Evolutionary conservation across 1,284 basidiomycete genomes (phyloP).

Genomic region (Ganoderma resinaceum): DNA sequence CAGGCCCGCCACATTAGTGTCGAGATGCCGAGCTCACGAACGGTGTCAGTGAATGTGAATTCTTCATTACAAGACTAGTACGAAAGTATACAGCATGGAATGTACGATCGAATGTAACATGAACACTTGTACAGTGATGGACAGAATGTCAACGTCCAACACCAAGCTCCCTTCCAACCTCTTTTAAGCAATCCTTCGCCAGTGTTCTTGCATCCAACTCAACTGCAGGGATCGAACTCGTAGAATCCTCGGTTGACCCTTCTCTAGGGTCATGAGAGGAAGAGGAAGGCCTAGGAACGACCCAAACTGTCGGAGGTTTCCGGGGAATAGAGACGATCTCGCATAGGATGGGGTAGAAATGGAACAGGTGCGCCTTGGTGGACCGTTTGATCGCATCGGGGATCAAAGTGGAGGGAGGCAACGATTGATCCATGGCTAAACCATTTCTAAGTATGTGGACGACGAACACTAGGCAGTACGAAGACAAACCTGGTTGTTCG

Average conservation of each 20-base stretch:
- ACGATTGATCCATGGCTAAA: conserved; percentile 52
- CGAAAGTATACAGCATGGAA: conserved; percentile 15
- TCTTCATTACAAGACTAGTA: conserved; percentile 18
- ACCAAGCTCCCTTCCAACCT: conserved; percentile 79
- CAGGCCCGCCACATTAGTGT: conserved; percentile 31
- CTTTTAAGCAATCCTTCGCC: conserved; percentile 73
- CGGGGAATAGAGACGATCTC: conserved; percentile 78
- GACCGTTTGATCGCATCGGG: conserved; percentile 77
- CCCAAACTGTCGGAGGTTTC: conserved; percentile 73
- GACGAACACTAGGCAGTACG: conserved; percentile 7
- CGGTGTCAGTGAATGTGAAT: neutral
- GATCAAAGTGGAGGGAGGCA: conserved; percentile 59
- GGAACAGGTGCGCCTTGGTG: conserved; percentile 81
- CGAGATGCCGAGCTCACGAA: neutral
- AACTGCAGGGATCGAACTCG: conserved; percentile 43
- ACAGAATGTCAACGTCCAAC: conserved; percentile 34
- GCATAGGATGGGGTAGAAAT: conserved; percentile 81
- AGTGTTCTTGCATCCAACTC: conserved; percentile 73
- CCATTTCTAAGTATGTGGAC: conserved; percentile 1
- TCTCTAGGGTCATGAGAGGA: conserved; percentile 6
- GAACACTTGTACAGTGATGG: neutral
- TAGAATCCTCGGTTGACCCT: conserved; percentile 31
- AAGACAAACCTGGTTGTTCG: conserved; percentile 59
- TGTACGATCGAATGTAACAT: conserved; percentile 12
- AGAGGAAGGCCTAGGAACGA: conserved; percentile 38